Percentiles rank a stretch among this genome's conserved stretches.
These are phyloP conservation scores for Teratosphaeria epicoccoides DNA, from an alignment of 2,329 filamentous ascomycete species.

Conservation along the genomic window DNA sequence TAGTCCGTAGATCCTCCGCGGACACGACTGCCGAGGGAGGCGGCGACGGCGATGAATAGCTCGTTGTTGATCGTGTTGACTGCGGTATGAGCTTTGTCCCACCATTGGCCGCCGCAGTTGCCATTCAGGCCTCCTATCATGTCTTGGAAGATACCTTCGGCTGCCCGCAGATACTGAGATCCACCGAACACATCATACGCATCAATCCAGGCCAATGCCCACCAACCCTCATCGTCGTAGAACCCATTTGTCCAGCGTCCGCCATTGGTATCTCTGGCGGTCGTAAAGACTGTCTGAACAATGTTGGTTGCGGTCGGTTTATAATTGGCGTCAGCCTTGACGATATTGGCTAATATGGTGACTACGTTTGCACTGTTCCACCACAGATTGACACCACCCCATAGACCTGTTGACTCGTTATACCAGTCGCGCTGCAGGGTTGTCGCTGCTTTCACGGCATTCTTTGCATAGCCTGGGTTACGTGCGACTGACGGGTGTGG, in stretches of 20 bases:
- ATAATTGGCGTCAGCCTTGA: conserved; percentile 27
- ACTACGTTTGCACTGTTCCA: conserved; percentile 63
- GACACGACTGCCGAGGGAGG: conserved; percentile 43
- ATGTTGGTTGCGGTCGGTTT: conserved; percentile 27
- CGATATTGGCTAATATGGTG: conserved; percentile 49
- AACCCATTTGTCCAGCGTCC: conserved; percentile 32
- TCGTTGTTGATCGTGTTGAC: conserved; percentile 44
- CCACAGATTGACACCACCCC: conserved; percentile 44
- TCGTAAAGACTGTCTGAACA: conserved; percentile 34
- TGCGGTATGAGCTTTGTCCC: conserved; percentile 10
- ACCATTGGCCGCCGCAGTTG: conserved; percentile 36
- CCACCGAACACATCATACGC: conserved; percentile 41
- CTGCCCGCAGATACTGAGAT: conserved; percentile 34
- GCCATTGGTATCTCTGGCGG: conserved; percentile 8
- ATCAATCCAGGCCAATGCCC: conserved; percentile 43
- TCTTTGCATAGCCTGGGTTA: conserved; percentile 1
- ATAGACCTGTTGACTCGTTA: conserved; percentile 38
- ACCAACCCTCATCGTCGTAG: conserved; percentile 45
- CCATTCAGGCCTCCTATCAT: conserved; percentile 33
- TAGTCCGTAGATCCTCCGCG: conserved; percentile 30
- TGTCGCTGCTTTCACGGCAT: conserved; percentile 2
- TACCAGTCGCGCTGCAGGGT: conserved; percentile 6
- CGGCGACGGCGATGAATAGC: conserved; percentile 43
- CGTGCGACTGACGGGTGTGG: neutral
- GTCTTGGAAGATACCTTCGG: conserved; percentile 37